Evolutionary conservation across 2,329 filamentous ascomycete species (phyloP).

Genomic region (Apiospora marii): DNA sequence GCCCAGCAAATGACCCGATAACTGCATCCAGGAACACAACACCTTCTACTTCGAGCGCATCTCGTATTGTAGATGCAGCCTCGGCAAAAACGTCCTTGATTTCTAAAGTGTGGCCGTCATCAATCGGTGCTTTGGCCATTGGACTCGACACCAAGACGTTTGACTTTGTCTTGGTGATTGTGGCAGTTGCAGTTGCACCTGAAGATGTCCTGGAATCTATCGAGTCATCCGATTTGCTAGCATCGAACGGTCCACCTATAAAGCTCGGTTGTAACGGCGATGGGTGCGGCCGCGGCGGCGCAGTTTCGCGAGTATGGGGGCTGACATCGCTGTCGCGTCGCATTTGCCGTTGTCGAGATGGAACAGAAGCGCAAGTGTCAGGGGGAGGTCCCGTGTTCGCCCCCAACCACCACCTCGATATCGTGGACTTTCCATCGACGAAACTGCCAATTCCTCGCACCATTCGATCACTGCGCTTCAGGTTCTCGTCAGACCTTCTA

Average conservation of each 20-base stretch:
- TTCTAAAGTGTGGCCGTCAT: slow-evolving; percentile 23
- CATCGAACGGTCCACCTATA: background rate
- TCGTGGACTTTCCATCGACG: slow-evolving; percentile 33
- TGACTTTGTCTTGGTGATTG: slow-evolving; percentile 22
- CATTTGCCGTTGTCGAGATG: background rate
- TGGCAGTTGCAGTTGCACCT: background rate
- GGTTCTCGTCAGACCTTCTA: slow-evolving; percentile 23
- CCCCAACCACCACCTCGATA: slow-evolving; percentile 33
- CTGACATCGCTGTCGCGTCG: slow-evolving; percentile 6
- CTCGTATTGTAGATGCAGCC: slow-evolving; percentile 52
- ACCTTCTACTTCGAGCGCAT: slow-evolving; percentile 53
- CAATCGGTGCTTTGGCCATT: slow-evolving; percentile 9
- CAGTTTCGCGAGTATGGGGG: slow-evolving; percentile 16
- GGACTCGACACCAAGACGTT: background rate
- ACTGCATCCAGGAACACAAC: slow-evolving; percentile 45
- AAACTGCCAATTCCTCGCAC: slow-evolving; percentile 36
- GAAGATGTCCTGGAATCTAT: background rate
- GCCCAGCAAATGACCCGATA: slow-evolving; percentile 30
- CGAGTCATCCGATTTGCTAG: background rate
- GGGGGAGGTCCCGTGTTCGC: slow-evolving; percentile 30
- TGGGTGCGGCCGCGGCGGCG: slow-evolving; percentile 2
- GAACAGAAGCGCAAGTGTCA: slow-evolving; percentile 2
- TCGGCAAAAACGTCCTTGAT: slow-evolving; percentile 46
- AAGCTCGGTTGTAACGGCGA: slow-evolving; percentile 15
- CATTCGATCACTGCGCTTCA: slow-evolving; percentile 34